Base-by-base conservation (phyloP, 1,284 basidiomycete species). In the Cystobasidium pallidum region DNA sequence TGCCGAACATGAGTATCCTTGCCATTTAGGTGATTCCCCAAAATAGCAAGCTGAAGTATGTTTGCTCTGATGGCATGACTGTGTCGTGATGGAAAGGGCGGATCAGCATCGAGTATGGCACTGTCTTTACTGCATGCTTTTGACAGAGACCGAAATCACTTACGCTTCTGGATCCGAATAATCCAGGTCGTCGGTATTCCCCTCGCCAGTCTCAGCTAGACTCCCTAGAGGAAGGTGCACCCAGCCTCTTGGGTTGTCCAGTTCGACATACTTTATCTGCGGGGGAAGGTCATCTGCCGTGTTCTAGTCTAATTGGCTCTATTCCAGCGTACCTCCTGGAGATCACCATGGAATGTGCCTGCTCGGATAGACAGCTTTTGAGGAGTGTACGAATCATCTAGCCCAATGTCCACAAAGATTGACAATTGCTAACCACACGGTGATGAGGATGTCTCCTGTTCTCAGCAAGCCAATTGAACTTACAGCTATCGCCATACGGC, bases 1-100 rank as follows among this genome's bases (percentile, higher is more conserved):
- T 94, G 92, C 21, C 96, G 87, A 17, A 99, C 90, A 82, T 99
- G 96, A 10, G 96, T 99, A 82, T 99, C 96, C 81, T 99, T 99
- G 2, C 96, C 96, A 77, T 95, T 97, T 86, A 96, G 89, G 79
- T 99, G 94, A 79, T 99, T 99, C 24, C 91, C 89, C 24, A 94
- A 84, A 66, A 99, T 87, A 73, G 94, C 89, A 36, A 99, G 85
- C 78, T 98, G 94, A 3, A 99, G 81, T 13, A 96, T 87, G 80
- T 95, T 94, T 1, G 91, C 91, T 75, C 90, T 88, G 13, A 98
- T 86, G 0, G 92, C 89, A 79, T 90, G 90, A 72, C 93, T 95
- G 77, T 15, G 19, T 30, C 17, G n/a, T n/a, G n/a, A n/a, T n/a
- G n/a, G n/a, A n/a, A n/a, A n/a, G n/a, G n/a, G n/a, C n/a, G n/a